Evolutionary conservation across 352 stramenopile genomes (phyloP), one percentile per base, ranked within the genome.

Genomic region (Phytopythium litorale): DNA sequence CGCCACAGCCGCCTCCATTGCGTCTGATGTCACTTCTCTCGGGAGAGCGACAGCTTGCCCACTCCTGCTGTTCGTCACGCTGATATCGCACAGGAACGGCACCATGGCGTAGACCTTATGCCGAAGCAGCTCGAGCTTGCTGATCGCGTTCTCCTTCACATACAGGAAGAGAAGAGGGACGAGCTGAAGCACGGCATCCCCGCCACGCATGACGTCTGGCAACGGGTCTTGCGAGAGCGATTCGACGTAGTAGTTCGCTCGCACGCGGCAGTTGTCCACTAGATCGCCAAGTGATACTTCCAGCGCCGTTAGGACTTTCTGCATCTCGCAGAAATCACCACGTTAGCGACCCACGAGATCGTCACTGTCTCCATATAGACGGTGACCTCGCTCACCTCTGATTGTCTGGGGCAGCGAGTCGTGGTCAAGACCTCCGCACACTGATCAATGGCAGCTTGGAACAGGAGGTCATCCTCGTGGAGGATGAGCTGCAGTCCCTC

Each of bases 151-250:
- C 21, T 78, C 71, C 52, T 82, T 78, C 21, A 87, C 51, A 15
- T 71, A 59, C 11, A 82, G 75, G 58, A 75, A 85, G 33, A 88
- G 71, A 2, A 66, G 69, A 0, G 78, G 76, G 4, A 89, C 49
- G 38, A 64, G 40, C 32, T 75, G 60, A 30, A 75, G 75, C 21
- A 81, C 33, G 12, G 59, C 63, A 28, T 78, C 62, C 23, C 72
- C 67, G 7, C 54, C 65, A 7, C 59, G 35, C 4, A 75, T 54
- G 13, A 71, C 60, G 25, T 62, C 54, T n/a, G 70, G 65, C 32
- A 68, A 56, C 12, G 71, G 55, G 25, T 73, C 63, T 46, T 56
- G 28, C 0, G 54, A 50, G 12, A 82, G 58, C 0, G 64, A 23
- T 25, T 76, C 58, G 18, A 88, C 62, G 30, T 77, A 81, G 0